Base-by-base conservation (phyloP, 306 rosid genomes). In the Neltuma alba region DNA sequence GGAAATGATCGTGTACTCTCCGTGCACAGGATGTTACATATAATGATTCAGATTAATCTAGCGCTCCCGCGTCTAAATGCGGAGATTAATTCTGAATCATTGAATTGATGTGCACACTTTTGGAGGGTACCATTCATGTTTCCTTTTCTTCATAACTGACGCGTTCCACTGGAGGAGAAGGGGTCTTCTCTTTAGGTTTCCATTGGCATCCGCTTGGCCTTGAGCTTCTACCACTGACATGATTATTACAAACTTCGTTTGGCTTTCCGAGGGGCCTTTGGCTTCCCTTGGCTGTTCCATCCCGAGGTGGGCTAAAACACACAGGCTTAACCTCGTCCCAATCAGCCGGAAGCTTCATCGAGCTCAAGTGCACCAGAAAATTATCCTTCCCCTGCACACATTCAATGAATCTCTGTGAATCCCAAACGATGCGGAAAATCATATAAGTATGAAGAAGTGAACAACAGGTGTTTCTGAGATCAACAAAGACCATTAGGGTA, bases 281-380 rank as follows among this genome's bases (percentile, higher is more conserved):
- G 15, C n/a, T 25, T 44, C 79, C 77, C 66, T 75, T 41, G 20
- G 5, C 7, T 0, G 52, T 57, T 15, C 97, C 97, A 72, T 92
- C 90, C 0, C 92, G 78, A 2, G 97, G 84, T 0, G 92, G 96
- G 37, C 27, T 76, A 31, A 89, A 92, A 30, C 57, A 42, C 0
- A 92, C 48, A 0, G 97, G 97, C 21, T 89, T 47, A 23, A 91
- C 83, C 9, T 86, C 87, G 9, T 86, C 89, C 0, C 48, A 66
- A 1, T 60, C 84, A 0, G 81, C 79, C 0, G 91, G 89, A 50
- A 92, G 89, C 6, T 8, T n/a, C 91, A 84, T 82, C 0, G 20
- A 67, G n/a, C 77, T 84, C 0, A 90, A 91, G 61, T 89, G 91
- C 0, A 11, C 36, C 45, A 72, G 18, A 18, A 92, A 8, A 5